These are phyloP conservation scores for Syzygium aqueum DNA, from an alignment of 345 rosid genomes.

Conservation along the genomic window DNA sequence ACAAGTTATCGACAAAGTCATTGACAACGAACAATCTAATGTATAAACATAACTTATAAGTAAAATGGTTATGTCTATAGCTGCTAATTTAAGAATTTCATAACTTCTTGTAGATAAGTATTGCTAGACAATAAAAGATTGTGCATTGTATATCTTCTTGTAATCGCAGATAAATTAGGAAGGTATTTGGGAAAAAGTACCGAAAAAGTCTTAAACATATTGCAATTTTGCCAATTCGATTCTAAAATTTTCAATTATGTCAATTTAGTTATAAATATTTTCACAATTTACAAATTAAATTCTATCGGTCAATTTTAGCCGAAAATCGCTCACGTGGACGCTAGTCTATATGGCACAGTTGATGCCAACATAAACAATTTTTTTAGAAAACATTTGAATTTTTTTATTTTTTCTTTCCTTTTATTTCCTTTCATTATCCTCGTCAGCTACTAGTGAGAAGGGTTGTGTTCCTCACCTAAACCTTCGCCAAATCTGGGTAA, in stretches of 20 bases:
- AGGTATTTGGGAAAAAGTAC: background rate
- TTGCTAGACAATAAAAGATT: background rate
- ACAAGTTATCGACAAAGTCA: background rate
- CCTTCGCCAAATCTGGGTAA: too few relatives aligned
- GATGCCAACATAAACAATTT: too few relatives aligned
- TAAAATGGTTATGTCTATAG: background rate
- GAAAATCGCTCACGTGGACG: accelerated
- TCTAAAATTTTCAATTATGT: too few relatives aligned
- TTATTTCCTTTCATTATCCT: too few relatives aligned
- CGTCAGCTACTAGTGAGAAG: too few relatives aligned
- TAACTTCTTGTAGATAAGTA: background rate
- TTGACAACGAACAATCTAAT: background rate
- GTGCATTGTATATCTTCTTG: background rate
- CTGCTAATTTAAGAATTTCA: background rate
- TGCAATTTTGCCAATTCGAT: too few relatives aligned
- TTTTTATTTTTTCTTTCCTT: too few relatives aligned
- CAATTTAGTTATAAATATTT: too few relatives aligned
- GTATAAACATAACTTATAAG: background rate
- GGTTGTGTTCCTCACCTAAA: background rate
- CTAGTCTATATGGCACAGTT: accelerated
- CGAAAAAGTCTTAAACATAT: too few relatives aligned
- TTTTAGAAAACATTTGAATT: too few relatives aligned
- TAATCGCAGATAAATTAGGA: background rate
- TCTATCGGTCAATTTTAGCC: background rate
- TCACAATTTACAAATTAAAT: too few relatives aligned